Base-by-base conservation (phyloP, 2,329 filamentous ascomycete species). In the Sporothrix protearum region DNA sequence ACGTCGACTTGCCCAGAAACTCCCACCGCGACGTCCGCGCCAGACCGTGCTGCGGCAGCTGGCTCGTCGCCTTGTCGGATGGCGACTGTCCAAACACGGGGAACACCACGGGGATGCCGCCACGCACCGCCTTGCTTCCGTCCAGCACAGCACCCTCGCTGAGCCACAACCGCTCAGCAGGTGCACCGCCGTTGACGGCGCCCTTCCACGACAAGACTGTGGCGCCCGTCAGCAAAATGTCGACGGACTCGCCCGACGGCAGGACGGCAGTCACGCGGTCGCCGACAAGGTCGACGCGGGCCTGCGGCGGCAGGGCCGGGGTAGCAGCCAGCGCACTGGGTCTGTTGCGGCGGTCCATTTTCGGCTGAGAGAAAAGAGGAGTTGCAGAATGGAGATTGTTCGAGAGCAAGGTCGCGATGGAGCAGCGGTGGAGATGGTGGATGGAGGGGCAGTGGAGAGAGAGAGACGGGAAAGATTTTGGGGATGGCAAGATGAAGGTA, bases 131-230 rank as follows among this genome's bases (percentile, higher is more conserved):
- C 84, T 97, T 97, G 76, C 86, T 90, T 69, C 96, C 95, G 79
- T 98, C 94, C 71, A 97, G 84, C 77, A 88, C 88, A 59, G 94
- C 92, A 72, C 86, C 89, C 73, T 94, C 88, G 81, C 92, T 96
- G 76, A 97, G 78, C 87, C 93, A 97, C 70, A 97, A 86, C 82
- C 94, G 94, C 84, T 97, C 94, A 14, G 57, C 68, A 64, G 92
- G 92, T 3, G 25, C n/a, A 12, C 57, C 68, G 55, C 53, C 51
- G 39, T 22, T 12, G 8, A 36, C 85, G 72, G 89, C 87, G 78
- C 92, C 91, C 85, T 96, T 97, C 96, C 96, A 99, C 81, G 92
- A 96, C 72, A 92, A 89, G 64, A 99, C 91, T 0, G 94, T 98
- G 12, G 96, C 96, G 72, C 96, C 96, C 78, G 92, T 92, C n/a